Percentiles rank a stretch among this genome's conserved stretches.
phyloP scores from a whole-genome alignment of 306 rosid species.

The Ammopiptanthus mongolicus region DNA sequence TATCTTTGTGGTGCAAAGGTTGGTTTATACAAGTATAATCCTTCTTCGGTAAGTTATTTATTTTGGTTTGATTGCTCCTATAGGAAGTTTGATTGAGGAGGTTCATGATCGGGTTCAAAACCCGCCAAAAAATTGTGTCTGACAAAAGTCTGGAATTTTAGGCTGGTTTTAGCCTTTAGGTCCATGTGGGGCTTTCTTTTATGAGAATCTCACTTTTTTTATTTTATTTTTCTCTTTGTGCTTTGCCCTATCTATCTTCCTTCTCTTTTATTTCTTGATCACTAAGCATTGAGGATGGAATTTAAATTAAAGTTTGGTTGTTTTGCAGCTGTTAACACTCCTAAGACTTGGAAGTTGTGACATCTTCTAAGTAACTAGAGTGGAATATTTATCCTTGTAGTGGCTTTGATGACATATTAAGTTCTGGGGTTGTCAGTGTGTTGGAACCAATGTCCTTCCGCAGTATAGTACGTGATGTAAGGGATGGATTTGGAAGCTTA shows the following conservation, averaged over 20 bases:
- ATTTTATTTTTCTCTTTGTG: conserved; percentile 29
- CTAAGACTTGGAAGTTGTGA: conserved; percentile 13
- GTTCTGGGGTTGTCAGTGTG: conserved; percentile 27
- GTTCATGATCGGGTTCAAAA: conserved; percentile 24
- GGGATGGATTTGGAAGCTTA: conserved; percentile 92
- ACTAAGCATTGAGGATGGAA: conserved; percentile 36
- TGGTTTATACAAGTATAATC: background rate
- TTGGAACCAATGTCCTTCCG: conserved; percentile 82
- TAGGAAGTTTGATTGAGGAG: conserved; percentile 22
- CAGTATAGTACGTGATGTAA: conserved; percentile 87
- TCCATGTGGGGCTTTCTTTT: conserved; percentile 56
- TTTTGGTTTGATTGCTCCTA: conserved; percentile 15
- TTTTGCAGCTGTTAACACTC: conserved; percentile 46
- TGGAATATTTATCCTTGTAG: conserved; percentile 13
- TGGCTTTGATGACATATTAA: conserved; percentile 20
- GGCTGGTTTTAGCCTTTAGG: conserved; percentile 63
- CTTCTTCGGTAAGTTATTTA: background rate
- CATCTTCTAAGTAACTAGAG: conserved; percentile 11
- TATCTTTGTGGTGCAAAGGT: background rate
- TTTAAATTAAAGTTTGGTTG: conserved; percentile 38
- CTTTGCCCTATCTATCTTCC: conserved; percentile 55
- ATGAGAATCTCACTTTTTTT: conserved; percentile 55
- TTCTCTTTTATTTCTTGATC: conserved; percentile 48
- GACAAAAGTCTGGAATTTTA: conserved; percentile 54
- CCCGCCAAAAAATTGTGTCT: conserved; percentile 42